phyloP scores from a whole-genome alignment of 2,329 filamentous ascomycete genomes.

The Zalaria sp. region DNA sequence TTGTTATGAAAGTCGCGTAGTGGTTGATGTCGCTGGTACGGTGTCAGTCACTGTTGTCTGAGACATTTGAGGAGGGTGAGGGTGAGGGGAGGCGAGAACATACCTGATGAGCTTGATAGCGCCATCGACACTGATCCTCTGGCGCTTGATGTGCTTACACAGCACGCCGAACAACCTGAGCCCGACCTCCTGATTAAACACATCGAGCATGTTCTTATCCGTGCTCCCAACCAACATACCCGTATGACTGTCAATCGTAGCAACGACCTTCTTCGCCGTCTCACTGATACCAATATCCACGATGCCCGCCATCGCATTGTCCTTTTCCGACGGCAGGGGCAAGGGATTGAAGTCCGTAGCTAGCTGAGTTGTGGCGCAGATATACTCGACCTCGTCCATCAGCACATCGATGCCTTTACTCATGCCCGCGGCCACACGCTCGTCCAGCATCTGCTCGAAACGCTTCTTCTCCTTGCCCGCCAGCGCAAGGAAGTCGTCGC shows the following conservation, averaged over 20 bases:
- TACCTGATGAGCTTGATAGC: constrained; percentile 76
- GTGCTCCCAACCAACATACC: constrained; percentile 88
- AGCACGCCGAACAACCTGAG: constrained; percentile 80
- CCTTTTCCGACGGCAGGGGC: constrained; percentile 7
- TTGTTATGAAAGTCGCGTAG: constrained; percentile 73
- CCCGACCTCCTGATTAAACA: constrained; percentile 96
- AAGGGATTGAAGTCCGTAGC: constrained; percentile 81
- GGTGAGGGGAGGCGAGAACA: constrained; percentile 5
- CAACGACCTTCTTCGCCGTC: constrained; percentile 68
- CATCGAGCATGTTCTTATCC: constrained; percentile 94
- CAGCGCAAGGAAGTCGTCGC: constrained; percentile 87
- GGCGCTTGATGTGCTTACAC: constrained; percentile 95
- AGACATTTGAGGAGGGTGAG: neutral
- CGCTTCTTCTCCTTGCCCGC: constrained; percentile 92
- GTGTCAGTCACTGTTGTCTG: neutral
- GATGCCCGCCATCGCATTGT: constrained; percentile 13
- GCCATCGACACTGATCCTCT: constrained; percentile 79
- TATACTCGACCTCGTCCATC: constrained; percentile 95
- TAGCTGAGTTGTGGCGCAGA: constrained; percentile 75
- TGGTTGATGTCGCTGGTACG: constrained; percentile 72
- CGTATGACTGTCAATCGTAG: constrained; percentile 77
- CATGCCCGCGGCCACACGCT: constrained; percentile 84
- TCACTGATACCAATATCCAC: constrained; percentile 58
- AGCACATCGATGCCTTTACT: constrained; percentile 97
- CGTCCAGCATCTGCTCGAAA: constrained; percentile 97